Conservation (phyloP, 139 green algal species). For the Nannochloris sp. region DNA sequence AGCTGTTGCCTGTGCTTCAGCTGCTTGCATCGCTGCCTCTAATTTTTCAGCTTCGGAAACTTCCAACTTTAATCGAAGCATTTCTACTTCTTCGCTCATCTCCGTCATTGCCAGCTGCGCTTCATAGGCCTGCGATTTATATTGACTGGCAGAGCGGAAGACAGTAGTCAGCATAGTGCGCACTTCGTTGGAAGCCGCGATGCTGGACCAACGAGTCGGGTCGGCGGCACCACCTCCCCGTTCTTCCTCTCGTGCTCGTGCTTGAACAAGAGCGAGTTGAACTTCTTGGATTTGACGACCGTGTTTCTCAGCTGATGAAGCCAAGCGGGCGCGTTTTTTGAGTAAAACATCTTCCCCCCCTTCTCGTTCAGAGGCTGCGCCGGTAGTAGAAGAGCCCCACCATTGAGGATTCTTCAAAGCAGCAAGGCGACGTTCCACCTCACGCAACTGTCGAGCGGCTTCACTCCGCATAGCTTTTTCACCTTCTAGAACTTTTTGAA, state of each 20-base stretch:
- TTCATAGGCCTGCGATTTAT: constrained; percentile 59
- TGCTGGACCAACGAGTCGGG: constrained; percentile 57
- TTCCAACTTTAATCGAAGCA: constrained; percentile 62
- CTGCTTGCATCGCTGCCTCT: constrained; percentile 41
- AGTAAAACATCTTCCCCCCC: constrained; percentile 27
- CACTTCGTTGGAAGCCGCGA: constrained; percentile 54
- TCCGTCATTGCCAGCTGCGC: constrained; percentile 36
- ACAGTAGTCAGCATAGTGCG: constrained; percentile 58
- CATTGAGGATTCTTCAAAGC: constrained; percentile 21
- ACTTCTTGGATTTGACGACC: constrained; percentile 49
- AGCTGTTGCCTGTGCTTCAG: neutral
- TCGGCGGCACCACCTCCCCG: constrained; percentile 49
- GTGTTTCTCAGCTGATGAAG: constrained; percentile 36
- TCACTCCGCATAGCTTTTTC: constrained; percentile 62
- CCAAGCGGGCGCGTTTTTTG: constrained; percentile 13
- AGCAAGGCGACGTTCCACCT: constrained; percentile 58
- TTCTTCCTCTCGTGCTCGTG: constrained; percentile 61
- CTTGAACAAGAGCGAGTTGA: constrained; percentile 52
- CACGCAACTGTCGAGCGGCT: constrained; percentile 32
- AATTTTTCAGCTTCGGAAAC: constrained; percentile 51
- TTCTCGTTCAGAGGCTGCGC: neutral
- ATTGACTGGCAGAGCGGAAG: constrained; percentile 55
- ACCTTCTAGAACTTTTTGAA: constrained; percentile 59
- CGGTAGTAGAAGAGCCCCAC: constrained; percentile 9
- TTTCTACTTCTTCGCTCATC: constrained; percentile 52